phyloP scores from a whole-genome alignment of 192 early-diverging fungal genomes.

The Coemansia sp. region DNA sequence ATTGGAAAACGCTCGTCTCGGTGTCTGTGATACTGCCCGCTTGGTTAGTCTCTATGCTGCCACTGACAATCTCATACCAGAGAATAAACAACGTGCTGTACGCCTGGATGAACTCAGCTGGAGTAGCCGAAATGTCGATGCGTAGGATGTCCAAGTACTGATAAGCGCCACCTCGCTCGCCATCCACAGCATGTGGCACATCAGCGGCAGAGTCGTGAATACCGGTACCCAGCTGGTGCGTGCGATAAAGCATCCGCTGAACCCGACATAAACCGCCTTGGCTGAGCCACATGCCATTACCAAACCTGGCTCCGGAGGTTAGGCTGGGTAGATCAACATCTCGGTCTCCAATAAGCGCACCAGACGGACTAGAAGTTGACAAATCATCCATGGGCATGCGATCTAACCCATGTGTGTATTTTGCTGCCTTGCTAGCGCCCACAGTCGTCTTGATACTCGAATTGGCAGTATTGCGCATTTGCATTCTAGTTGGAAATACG shows the following conservation, averaged over 20 bases:
- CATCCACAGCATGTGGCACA: background rate
- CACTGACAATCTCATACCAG: conserved; percentile 17
- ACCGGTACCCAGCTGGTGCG: background rate
- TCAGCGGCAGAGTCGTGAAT: background rate
- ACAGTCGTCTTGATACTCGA: no score
- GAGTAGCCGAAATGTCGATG: conserved; percentile 23
- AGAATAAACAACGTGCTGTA: conserved; percentile 34
- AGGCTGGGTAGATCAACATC: background rate
- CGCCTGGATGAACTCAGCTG: conserved; percentile 39
- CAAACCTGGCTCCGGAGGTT: conserved; percentile 34
- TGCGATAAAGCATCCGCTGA: conserved; percentile 5
- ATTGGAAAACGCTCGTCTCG: conserved; percentile 23
- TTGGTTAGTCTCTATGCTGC: background rate
- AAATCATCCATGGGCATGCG: background rate
- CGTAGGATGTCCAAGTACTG: conserved; percentile 30
- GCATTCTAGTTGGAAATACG: conserved; percentile 15
- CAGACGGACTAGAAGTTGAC: background rate
- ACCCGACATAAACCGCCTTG: conserved; percentile 35
- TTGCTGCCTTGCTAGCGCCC: background rate
- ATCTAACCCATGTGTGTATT: background rate
- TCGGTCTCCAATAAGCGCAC: background rate
- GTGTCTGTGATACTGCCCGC: background rate
- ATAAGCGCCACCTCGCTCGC: background rate
- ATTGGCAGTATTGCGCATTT: background rate
- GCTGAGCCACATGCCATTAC: conserved; percentile 34